Evolutionary conservation across 2,329 filamentous ascomycete genomes (phyloP), one percentile per base, ranked within the genome.

Genomic region (Juglanconis sp.): DNA sequence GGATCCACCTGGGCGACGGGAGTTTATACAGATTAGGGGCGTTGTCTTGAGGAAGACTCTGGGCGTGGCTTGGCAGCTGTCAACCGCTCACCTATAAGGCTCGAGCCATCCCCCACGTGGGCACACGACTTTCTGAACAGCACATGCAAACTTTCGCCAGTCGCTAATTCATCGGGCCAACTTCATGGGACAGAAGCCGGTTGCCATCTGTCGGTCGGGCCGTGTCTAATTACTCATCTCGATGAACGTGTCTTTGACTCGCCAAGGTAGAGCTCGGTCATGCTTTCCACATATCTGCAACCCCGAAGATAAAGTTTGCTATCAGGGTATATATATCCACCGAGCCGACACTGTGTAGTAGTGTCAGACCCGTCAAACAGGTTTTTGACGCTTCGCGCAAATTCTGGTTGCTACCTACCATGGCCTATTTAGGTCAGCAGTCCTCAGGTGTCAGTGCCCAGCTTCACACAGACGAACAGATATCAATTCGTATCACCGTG

Each of bases 21-120:
- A 36, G 35, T 60, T 52, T 57, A 60, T 60, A 60, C 52, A 46
- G 36, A 17, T 40, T 32, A 31, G 40, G 40, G 38, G 36, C 42
- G 47, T 38, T 51, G 53, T 46, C 47, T 44, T 42, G 48, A 24
- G 44, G 49, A 47, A 52, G 48, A 34, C 58, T 51, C 58, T 57
- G 10, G 53, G 58, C 53, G 42, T 30, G 13, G 10, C 58, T 60
- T 60, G 58, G 58, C 58, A 47, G 44, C n/a, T 34, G 48, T n/a
- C 53, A 6, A 47, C 8, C 32, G 7, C 11, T 47, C 53, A 51
- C 58, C 58, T 60, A 60, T 60, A 47, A 57, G 40, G 44, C 47
- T 47, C 34, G 30, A 36, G 38, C 53, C 48, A 51, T 17, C 38
- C 40, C 48, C 56, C 56, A 58, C 56, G 56, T 58, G 56, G 46